Evolutionary conservation across 2,329 filamentous ascomycete species (phyloP).

Genomic region (Triangularia setosa): DNA sequence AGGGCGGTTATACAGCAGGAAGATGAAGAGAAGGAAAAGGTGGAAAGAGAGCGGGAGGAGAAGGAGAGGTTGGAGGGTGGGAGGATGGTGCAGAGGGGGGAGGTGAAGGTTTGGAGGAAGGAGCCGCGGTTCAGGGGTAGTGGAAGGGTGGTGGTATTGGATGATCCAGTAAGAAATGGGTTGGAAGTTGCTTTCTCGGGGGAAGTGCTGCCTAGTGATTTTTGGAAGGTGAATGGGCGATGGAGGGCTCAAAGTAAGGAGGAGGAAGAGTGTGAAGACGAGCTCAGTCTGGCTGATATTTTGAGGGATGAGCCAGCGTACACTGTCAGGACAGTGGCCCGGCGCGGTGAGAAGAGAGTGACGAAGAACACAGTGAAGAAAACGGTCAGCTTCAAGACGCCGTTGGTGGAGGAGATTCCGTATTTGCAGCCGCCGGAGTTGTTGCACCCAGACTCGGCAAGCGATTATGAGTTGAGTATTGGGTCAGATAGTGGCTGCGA

Average conservation of each 20-base stretch:
- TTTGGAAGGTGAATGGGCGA: conserved; percentile 2
- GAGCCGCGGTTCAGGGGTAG: not conserved
- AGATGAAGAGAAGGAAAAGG: not conserved
- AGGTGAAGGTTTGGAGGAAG: not conserved
- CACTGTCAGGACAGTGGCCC: not conserved
- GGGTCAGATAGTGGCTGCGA: conserved; percentile 4
- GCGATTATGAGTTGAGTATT: not conserved
- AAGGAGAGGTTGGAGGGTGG: not conserved
- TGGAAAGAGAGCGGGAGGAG: not conserved
- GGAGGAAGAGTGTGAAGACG: not conserved
- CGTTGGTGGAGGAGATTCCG: not conserved
- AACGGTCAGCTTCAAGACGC: not conserved
- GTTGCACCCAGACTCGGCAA: not conserved
- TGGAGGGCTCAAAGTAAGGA: not conserved
- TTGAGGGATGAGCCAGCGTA: not conserved
- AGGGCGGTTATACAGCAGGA: not conserved
- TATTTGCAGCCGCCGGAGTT: not conserved
- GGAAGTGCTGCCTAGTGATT: not conserved
- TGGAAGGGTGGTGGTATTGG: not conserved
- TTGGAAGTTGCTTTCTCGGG: not conserved
- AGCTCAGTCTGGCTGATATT: not conserved
- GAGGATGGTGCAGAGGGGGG: not conserved
- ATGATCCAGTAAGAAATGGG: not conserved
- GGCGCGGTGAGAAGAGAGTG: not conserved
- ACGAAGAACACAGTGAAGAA: not conserved